Conservation (phyloP, 495 filamentous ascomycete genomes). For the Daldinia caldariorum region DNA sequence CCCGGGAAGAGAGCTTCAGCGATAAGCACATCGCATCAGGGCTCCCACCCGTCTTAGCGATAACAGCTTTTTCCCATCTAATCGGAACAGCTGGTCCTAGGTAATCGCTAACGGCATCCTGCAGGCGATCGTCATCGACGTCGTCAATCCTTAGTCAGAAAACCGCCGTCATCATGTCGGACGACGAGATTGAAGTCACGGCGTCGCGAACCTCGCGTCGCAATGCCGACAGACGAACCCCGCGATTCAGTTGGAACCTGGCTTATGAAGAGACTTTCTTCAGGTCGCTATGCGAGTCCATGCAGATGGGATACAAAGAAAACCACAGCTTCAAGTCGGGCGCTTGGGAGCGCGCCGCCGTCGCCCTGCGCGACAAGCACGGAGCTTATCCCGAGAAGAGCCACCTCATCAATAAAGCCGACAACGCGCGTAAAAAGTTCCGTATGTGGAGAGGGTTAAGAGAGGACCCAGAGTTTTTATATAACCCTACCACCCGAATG, state of each 20-base stretch:
- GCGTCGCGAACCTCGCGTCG: conserved; percentile 43
- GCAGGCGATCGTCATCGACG: conserved; percentile 7
- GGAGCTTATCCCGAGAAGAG: conserved; percentile 60
- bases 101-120: conserved; percentile 13
- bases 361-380: conserved; percentile 57
- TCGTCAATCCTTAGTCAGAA: conserved; percentile 5
- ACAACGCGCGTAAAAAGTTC: conserved; percentile 65
- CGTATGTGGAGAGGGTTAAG: conserved; percentile 62
- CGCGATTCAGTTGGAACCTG: conserved; percentile 62
- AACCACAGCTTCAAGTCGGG: conserved; percentile 63
- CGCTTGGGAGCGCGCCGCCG: conserved; percentile 61
- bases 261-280: conserved; percentile 62
- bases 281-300: conserved; percentile 60
- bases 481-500: conserved; percentile 54
- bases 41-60: conserved; percentile 5
- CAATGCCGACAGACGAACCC: conserved; percentile 55
- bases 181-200: conserved; percentile 36
- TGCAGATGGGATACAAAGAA: conserved; percentile 57
- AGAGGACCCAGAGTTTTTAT: conserved; percentile 60
- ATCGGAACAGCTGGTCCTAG: conserved; percentile 8
- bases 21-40: conserved; percentile 19
- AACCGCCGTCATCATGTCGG: conserved; percentile 36
- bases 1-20: conserved; percentile 18
- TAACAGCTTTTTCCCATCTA: conserved; percentile 17
- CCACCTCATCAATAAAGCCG: conserved; percentile 64